Percentiles rank a stretch among this genome's conserved stretches.
Conservation (phyloP, 257 asterid genomes). For the Solanum tarijense region DNA sequence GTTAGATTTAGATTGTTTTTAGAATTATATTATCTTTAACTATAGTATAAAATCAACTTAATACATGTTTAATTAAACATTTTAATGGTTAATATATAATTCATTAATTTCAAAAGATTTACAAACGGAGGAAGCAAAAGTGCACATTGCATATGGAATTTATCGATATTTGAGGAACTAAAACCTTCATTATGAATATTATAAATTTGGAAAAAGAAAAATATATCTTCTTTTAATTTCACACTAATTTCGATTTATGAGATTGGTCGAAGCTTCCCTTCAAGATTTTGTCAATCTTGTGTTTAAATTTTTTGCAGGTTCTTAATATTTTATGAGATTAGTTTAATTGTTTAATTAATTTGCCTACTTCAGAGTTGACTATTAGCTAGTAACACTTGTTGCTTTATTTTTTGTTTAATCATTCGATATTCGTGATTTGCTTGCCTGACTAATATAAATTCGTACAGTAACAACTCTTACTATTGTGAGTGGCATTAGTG, state of each 20-base stretch:
- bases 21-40: background rate
- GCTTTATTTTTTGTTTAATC: background rate
- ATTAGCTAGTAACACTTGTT: background rate
- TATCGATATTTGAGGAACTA: background rate
- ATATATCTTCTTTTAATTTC: background rate
- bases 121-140: background rate
- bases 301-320: background rate
- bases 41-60: background rate
- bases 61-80: background rate
- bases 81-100: background rate
- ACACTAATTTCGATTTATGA: background rate
- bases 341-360: background rate
- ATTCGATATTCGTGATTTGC: background rate
- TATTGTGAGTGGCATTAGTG: background rate
- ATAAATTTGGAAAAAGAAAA: too few relatives aligned
- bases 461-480: background rate
- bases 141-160: background rate
- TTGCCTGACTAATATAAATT: background rate
- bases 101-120: background rate
- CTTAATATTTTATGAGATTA: background rate
- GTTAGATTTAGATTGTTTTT: background rate
- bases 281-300: background rate
- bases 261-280: background rate
- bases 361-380: background rate
- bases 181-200: too few relatives aligned